phyloP scores from a whole-genome alignment of 345 rosid species.

The Syzygium aromaticum region DNA sequence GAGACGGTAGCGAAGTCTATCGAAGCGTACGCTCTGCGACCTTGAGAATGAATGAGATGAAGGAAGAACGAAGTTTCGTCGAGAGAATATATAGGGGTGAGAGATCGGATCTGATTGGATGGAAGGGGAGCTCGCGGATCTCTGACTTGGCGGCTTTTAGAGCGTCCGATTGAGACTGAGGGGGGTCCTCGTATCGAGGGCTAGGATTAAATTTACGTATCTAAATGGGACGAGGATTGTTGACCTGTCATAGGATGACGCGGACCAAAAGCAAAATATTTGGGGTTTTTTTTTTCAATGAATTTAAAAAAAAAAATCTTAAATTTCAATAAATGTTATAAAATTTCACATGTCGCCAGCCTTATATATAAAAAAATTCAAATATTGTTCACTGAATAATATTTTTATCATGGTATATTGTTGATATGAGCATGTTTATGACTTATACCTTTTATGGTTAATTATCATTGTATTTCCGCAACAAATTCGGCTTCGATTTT shows the following conservation, averaged over 20 bases:
- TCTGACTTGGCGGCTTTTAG: not conserved
- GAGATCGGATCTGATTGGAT: not conserved
- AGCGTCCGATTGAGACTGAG: not conserved
- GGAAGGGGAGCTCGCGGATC: not conserved
- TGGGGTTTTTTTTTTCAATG: not conserved
- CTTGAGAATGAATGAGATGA: not conserved
- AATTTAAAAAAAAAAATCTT: not conserved
- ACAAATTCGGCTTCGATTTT: not conserved
- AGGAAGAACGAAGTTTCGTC: rapidly evolving
- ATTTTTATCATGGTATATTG: not conserved
- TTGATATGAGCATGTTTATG: not conserved
- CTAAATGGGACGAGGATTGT: not conserved
- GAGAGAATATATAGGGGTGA: not conserved
- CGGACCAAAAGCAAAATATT: not conserved
- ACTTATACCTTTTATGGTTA: not conserved
- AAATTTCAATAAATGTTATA: not conserved
- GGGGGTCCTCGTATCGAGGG: not conserved
- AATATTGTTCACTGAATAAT: not conserved
- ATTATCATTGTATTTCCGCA: not conserved
- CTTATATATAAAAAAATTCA: not conserved
- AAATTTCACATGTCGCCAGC: not conserved
- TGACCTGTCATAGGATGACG: not conserved
- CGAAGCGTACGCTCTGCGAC: rapidly evolving
- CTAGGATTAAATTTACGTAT: not conserved
- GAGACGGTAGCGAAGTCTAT: no score